Base-by-base conservation (phyloP, 805 yeast species). In the Ogataea siamensis region DNA sequence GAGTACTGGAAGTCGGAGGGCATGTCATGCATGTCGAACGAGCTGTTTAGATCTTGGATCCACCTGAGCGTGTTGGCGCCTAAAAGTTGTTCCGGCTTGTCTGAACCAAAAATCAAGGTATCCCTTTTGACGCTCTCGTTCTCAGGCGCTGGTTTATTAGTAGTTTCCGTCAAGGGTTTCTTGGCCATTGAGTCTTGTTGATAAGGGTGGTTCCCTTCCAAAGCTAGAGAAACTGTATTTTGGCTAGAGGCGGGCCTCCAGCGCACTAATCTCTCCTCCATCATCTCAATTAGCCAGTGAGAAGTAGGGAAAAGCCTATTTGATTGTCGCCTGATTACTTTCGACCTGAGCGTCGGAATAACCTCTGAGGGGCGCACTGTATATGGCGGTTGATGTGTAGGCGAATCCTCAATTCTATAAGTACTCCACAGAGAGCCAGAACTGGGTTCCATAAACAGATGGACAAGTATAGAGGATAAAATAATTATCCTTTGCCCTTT, bases 241-340 rank as follows among this genome's bases (percentile, higher is more conserved):
- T 55, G 50, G 10, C 60, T 47, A 21, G 40, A 50, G 3, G 64
- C 53, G 3, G 66, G 55, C 26, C 61, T 52, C 66, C 66, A 66
- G 17, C 69, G 51, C 1, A 61, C 49, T 24, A 67, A 41, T 31
- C 60, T 52, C 8, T 63, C 64, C 36, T 66, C 70, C 69, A 65
- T 63, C 25, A 46, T 42, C 8, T 55, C 58, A 19, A 53, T 42
- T 5, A 61, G 37, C 28, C 51, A 44, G 37, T 43, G 50, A 14
- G 50, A 40, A 7, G 50, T 16, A 1, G 67, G 66, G 20, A 53
- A 46, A 2, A 53, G 15, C 32, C 70, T 43, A 10, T 49, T 34
- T 3, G 57, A 54, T 42, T 62, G 66, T 20, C 62, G 40, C 7
- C 50, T 35, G 6, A 51, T 43, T 2, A 62, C 55, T 12, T 54